These are phyloP conservation scores for Claviceps pusilla DNA, from an alignment of 2,329 filamentous ascomycete genomes.

Conservation along the genomic window DNA sequence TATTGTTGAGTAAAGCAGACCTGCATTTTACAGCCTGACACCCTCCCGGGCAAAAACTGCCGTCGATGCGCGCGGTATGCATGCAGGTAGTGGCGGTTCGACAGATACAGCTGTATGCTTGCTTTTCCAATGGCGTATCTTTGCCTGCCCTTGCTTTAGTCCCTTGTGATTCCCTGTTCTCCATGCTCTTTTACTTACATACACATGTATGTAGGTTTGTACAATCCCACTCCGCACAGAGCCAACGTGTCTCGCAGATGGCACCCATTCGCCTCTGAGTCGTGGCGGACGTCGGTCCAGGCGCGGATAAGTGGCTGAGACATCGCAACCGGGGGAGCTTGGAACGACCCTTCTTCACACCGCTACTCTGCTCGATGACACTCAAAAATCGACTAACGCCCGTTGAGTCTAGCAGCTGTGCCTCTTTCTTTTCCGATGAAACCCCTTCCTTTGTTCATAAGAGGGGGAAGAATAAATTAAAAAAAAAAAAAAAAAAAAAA, in stretches of 20 bases:
- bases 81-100: not conserved
- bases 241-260: not conserved
- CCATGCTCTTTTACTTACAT: not conserved
- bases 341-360: constrained; percentile 1
- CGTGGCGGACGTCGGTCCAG: not conserved
- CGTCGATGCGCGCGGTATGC: not conserved
- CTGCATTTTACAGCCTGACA: not conserved
- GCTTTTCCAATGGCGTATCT: not conserved
- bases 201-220: not conserved
- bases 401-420: not conserved
- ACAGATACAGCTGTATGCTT: not conserved
- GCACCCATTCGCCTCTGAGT: not conserved
- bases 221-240: not conserved
- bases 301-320: constrained; percentile 4
- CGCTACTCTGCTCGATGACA: constrained; percentile 1
- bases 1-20: not conserved
- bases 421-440: not conserved
- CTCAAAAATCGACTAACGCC: not conserved
- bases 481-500: not conserved
- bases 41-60: not conserved
- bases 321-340: constrained; percentile 1
- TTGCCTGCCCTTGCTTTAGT: not conserved
- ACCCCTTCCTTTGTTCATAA: too few species aligned
- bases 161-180: not conserved
- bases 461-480: too few species aligned